Base-by-base conservation (phyloP, 1,284 basidiomycete species). In the Pterula multifida region DNA sequence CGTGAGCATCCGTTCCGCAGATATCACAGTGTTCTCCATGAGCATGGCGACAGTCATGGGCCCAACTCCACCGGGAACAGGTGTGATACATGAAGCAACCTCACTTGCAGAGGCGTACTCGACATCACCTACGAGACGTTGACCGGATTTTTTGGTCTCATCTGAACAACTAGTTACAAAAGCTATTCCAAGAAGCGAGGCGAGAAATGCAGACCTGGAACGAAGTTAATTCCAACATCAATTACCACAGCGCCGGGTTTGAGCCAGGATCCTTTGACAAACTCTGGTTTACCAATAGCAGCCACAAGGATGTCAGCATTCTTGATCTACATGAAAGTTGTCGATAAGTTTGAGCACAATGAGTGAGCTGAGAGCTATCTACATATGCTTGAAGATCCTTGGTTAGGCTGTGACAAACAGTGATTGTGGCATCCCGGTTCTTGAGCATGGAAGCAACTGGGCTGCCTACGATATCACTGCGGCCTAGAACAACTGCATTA, bases 11-110 rank as follows among this genome's bases (percentile, higher is more conserved):
- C 89, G 81, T 65, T 90, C 79, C 26, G 95, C 93, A 50, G 90
- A 87, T 55, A 75, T 71, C 56, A 93, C 72, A 0, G 95, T 95
- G 70, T 98, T 99, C 62, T 85, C 79, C 95, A 98, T 98, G 57
- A 99, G 83, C 76, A 98, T 80, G 39, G 96, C 96, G 54, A 99
- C 96, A 6, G 96, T 99, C 95, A 98, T 97, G 25, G 96, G 96
- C 21, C 96, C 96, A 50, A 99, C 96, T 56, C 96, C 96, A 63
- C 93, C 93, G 0, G 96, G 96, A 15, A 99, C 96, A 42, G 96
- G 96, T 0, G 96, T 99, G 63, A 99, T 97, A 65, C 85, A 72
- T 2, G 86, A 85, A 3, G 94, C 95, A 54, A 89, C 81, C 51
- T 75, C 64, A 47, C 78, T 71, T 26, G 90, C 95, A 12, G 84